Evolutionary conservation across 352 stramenopile genomes (phyloP).

Genomic region (Phytopythium ostracodes): DNA sequence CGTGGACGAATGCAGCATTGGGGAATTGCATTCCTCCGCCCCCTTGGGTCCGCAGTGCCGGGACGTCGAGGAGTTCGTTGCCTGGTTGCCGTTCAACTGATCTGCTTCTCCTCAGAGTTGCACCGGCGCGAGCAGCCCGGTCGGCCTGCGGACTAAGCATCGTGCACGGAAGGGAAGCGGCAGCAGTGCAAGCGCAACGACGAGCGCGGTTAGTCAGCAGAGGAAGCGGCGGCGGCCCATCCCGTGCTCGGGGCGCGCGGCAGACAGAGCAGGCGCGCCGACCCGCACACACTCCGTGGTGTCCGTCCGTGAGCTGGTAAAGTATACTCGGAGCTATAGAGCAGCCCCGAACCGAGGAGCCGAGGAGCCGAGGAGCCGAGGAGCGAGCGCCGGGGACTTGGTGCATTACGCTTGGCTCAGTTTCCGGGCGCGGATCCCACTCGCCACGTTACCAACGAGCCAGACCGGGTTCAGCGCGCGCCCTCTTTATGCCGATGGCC

Average conservation of each 20-base stretch:
- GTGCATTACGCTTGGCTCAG: conserved; percentile 3
- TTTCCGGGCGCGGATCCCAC: background rate
- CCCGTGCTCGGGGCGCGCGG: background rate
- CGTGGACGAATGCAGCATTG: too few relatives aligned
- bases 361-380: too few relatives aligned
- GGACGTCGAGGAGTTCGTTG: too few relatives aligned
- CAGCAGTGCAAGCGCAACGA: background rate
- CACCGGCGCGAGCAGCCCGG: background rate
- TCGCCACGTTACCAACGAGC: background rate
- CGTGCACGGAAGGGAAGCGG: background rate
- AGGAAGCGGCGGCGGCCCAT: background rate
- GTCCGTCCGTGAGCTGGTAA: conserved; percentile 2
- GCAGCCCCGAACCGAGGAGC: too few relatives aligned
- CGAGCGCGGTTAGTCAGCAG: background rate
- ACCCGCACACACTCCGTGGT: background rate
- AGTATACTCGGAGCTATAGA: too few relatives aligned
- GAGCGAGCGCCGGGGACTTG: background rate
- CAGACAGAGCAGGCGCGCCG: background rate
- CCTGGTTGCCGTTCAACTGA: background rate
- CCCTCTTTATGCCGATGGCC: background rate
- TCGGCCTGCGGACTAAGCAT: conserved; percentile 8
- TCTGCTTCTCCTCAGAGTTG: background rate
- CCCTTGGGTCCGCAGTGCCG: too few relatives aligned
- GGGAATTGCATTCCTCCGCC: too few relatives aligned
- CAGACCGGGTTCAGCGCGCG: background rate